Conservation (phyloP, 2,329 filamentous ascomycete genomes). For the Monosporascus sp. region DNA sequence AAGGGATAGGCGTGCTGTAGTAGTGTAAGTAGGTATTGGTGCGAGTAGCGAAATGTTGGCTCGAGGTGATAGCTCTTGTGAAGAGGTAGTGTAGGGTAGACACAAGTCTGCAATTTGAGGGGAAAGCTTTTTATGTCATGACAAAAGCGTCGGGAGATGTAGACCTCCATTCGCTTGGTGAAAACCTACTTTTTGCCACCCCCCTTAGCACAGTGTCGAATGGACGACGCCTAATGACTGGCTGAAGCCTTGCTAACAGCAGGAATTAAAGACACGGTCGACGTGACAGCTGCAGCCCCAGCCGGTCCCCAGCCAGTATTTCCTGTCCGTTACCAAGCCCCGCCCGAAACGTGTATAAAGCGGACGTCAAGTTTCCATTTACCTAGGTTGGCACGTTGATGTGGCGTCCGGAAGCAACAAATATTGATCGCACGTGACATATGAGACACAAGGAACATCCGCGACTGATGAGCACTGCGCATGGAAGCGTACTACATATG, state of each 20-base stretch:
- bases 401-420: too few species aligned
- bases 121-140: constrained; percentile 9
- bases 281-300: too few species aligned
- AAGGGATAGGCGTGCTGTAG: neutral
- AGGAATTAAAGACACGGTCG: too few species aligned
- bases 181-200: neutral
- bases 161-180: constrained; percentile 1
- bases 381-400: too few species aligned
- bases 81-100: neutral
- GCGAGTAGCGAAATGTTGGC: constrained; percentile 1
- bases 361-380: neutral
- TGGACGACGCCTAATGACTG: neutral
- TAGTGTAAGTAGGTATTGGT: neutral
- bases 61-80: constrained; percentile 7
- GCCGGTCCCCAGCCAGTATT: too few species aligned
- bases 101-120: constrained; percentile 3
- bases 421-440: too few species aligned
- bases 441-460: too few species aligned
- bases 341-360: neutral
- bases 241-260: too few species aligned
- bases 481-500: too few species aligned
- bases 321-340: too few species aligned
- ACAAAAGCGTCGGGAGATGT: constrained; percentile 4
- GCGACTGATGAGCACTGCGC: too few species aligned
- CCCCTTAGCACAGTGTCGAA: constrained; percentile 1